Evolutionary conservation across 139 green algal species (phyloP), one percentile per base, ranked within the genome.

Genomic region (Pseudopediastrum boryanum): DNA sequence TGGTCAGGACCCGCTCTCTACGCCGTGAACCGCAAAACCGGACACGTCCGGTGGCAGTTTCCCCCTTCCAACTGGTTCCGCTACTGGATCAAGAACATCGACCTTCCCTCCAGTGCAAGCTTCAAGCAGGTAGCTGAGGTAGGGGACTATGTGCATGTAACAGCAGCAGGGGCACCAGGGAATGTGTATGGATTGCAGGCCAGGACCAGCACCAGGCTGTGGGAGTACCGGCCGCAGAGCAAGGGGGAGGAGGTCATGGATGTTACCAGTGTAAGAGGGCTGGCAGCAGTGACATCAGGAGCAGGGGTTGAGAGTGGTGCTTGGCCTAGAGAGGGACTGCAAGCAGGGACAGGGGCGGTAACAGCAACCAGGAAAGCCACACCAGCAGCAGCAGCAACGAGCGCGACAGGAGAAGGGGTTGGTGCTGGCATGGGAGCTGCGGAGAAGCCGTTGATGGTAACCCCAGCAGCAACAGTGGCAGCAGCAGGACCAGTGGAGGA

Each of bases 1-100:
- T 81, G 74, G 74, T 51, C 31, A 21, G 74, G 74, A 25, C 74
- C 74, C n/a, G 74, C 62, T 2, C 50, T 81, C 29, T 81, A 81
- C 62, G 33, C 74, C 38, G 63, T 81, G 36, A 51, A 39, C 33
- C 43, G 48, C 8, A 27, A 27, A 38, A 56, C 62, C 10, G 74
- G 74, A 4, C 74, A 72, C 61, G 74, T 81, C 62, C 74, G 74
- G 35, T 81, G 74, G 74, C 74, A 81, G 62, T 81, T 81, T 31
- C 74, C 74, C 2, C 29, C 65, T 9, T 56, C 64, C 35, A 81
- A 81, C 62, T 81, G 74, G 74, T 81, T 81, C 13, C 29, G 43
- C 4, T 81, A 81, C 38, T 79, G 72, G 73, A 25, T 69, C 8
- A 73, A 74, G 9, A 63, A 81, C 43, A 81, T 81, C 38, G 74